Base-by-base conservation (phyloP, 225 moss, liverwort and hornwort genomes). In the Antitrichia curtipendula region DNA sequence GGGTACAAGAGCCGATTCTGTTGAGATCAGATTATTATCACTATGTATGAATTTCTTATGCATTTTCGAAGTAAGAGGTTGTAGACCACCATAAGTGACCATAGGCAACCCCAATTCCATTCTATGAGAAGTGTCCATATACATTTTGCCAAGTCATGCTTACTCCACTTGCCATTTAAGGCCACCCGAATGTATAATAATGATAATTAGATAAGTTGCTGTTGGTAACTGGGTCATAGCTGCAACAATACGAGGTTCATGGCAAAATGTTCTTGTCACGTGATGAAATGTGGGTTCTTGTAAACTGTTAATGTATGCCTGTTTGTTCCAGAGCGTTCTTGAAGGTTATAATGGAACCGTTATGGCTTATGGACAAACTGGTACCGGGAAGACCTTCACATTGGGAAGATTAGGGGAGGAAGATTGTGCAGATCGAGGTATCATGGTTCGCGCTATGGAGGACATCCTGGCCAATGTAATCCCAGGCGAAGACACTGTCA, bases 281-380 rank as follows among this genome's bases (percentile, higher is more conserved):
- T 47, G 45, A 49, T 66, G 41, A 78, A 31, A 78, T 36, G n/a
- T 20, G 25, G 34, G n/a, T 76, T 76, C 12, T 20, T 75, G 88
- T 50, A 53, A 47, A 21, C 28, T n/a, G 16, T 57, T 66, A 16
- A 53, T 31, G 47, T 49, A 50, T 70, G 59, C 53, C 2, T 53
- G 59, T 41, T 84, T 88, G 70, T 85, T 92, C 80, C 93, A 97
- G 97, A 99, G 98, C 85, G 97, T 96, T 78, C 93, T 97, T 45
- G 98, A 97, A 91, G 98, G 98, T 16, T 99, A 97, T 72, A 99
- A 99, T 94, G 98, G 97, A 75, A 99, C 96, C 6, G 97, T 99
- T 20, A 99, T 99, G 98, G 98, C 98, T 32, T 99, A 97, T 90
- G 98, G 98, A 41, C 98, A 99, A 90, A 99, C 95, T 49, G 98